These are phyloP conservation scores for Talaromyces ruber DNA, from an alignment of 495 filamentous ascomycete genomes.

Conservation along the genomic window DNA sequence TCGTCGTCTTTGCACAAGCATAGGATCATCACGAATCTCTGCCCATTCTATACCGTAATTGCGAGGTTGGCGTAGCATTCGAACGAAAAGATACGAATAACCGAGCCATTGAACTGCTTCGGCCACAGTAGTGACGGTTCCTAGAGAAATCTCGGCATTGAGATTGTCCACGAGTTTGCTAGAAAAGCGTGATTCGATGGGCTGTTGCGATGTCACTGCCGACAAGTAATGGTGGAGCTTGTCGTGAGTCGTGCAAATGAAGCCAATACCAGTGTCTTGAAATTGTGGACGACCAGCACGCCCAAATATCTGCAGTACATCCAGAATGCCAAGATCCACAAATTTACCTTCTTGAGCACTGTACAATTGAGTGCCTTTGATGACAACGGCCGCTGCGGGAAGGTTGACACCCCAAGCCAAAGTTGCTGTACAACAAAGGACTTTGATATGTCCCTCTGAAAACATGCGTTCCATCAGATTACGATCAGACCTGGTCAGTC, in stretches of 20 bases:
- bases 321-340: constrained; percentile 90
- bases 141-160: constrained; percentile 90
- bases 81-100: constrained; percentile 94
- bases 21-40: constrained; percentile 81
- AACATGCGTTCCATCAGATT: constrained; percentile 92
- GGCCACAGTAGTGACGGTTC: constrained; percentile 88
- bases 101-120: constrained; percentile 96
- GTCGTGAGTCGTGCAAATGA: constrained; percentile 92
- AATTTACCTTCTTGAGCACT: constrained; percentile 94
- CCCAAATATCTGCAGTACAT: constrained; percentile 97
- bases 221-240: constrained; percentile 86
- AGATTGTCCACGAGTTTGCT: constrained; percentile 89
- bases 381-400: constrained; percentile 91
- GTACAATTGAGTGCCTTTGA: constrained; percentile 96
- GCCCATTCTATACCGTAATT: constrained; percentile 93
- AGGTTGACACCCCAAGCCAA: constrained; percentile 99
- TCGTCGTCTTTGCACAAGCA: constrained; percentile 70
- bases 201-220: constrained; percentile 89
- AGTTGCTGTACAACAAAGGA: constrained; percentile 96
- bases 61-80: constrained; percentile 87
- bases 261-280: constrained; percentile 90
- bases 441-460: constrained; percentile 78
- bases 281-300: constrained; percentile 96
- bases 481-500: constrained; percentile 85
- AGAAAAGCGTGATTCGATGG: constrained; percentile 91